Base-by-base conservation (phyloP, 148 eudicot genomes). In the Vaccinium vitisidaea region DNA sequence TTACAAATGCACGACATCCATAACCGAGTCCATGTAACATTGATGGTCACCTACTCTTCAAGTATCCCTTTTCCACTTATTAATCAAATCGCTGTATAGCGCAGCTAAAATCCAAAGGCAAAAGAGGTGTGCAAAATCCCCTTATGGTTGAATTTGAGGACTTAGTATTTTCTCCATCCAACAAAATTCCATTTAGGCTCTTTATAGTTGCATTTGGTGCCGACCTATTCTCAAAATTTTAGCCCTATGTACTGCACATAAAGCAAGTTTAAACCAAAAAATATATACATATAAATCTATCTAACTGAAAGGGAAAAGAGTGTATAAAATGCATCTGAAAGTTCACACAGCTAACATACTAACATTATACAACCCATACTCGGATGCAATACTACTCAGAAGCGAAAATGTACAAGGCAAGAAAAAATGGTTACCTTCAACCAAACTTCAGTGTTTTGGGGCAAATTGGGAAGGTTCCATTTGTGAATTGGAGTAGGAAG, bases 391-490 rank as follows among this genome's bases (percentile, higher is more conserved):
- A 55, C 48, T 30, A 54, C 16, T 79, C 65, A 30, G 30, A 79
- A 55, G 46, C 48, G 48, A 32, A 54, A 79, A 79, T 55, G 80
- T 52, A 79, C 18, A 32, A 12, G 49, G 48, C 18, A 18, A 23
- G 73, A 61, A 80, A 59, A 19, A 58, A n/a, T 23, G 13, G 54
- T 75, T 87, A 97, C 99, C 99, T 97, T 97, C 85, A 97, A 75
- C 97, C 96, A 97, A 84, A 97, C 91, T 88, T 95, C 92, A 3
- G 98, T 94, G 74, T 88, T 83, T 53, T 83, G 82, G 7, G 99
- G 98, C 89, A 97, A 88, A 92, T 97, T 93, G 36, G 98, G 99
- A 85, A 97, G 94, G 87, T 92, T 93, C 99, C 99, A 97, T 80
- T 85, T 93, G 92, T 97, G 99, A 86, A 97, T 93, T 54, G 99